Evolutionary conservation across 202 grass and related monocot genomes (phyloP).

Genomic region (Panicum hallii): DNA sequence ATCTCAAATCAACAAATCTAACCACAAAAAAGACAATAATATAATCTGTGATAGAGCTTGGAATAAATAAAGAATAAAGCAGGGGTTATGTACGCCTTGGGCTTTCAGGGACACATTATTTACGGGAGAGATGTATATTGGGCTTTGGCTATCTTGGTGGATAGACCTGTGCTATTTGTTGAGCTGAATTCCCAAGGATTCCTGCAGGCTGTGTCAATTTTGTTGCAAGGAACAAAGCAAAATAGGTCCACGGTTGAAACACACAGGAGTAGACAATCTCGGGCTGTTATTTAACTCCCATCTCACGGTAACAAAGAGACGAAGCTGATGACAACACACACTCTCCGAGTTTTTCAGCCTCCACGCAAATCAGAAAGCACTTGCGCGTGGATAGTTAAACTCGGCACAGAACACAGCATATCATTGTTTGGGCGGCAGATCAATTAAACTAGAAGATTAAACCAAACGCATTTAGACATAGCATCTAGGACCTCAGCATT

Average conservation of each 20-base stretch:
- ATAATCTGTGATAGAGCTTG: not conserved
- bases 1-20: not conserved
- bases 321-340: conserved; percentile 92
- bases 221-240: not conserved
- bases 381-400: conserved; percentile 74
- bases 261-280: conserved; percentile 34
- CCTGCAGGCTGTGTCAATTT: not conserved
- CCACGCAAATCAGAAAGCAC: conserved; percentile 28
- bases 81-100: too few species aligned
- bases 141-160: not conserved
- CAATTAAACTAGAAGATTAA: not conserved
- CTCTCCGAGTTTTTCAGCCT: conserved; percentile 78
- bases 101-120: too few species aligned
- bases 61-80: too few species aligned
- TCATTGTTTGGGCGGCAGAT: too few species aligned
- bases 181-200: not conserved
- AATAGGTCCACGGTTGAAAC: not conserved
- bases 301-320: conserved; percentile 66
- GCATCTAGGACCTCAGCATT: conserved; percentile 26
- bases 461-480: not conserved
- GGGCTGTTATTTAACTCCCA: conserved; percentile 90
- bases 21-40: not conserved
- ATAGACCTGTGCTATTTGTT: not conserved
- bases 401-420: not conserved
- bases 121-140: not conserved